Percentiles rank a stretch among this genome's conserved stretches.
Conservation (phyloP, 1,284 basidiomycete species). For the Malassezia sympodialis region DNA sequence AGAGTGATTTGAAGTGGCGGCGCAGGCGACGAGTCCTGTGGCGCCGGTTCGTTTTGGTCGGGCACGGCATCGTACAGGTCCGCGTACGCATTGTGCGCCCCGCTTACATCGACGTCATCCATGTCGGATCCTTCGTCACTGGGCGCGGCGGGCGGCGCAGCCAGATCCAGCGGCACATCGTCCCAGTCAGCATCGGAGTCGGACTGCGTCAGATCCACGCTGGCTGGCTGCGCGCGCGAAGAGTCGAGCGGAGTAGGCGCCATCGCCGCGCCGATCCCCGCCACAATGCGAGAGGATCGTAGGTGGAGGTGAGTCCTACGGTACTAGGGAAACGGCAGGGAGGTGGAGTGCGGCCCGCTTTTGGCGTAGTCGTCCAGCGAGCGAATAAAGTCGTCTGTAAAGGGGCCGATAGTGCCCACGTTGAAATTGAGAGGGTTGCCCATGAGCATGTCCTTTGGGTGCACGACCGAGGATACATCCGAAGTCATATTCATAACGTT, state of each 20-base stretch:
- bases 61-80: constrained; percentile 31
- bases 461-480: background rate
- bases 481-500: background rate
- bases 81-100: constrained; percentile 18
- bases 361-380: constrained; percentile 3
- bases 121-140: constrained; percentile 21
- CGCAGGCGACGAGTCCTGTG: background rate
- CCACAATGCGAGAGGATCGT: background rate
- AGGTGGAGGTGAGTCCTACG: background rate
- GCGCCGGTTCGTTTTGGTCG: constrained; percentile 22
- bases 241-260: background rate
- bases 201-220: background rate
- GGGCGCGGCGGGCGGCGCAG: constrained; percentile 3
- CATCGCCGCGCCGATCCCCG: background rate
- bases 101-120: constrained; percentile 31
- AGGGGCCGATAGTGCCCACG: background rate
- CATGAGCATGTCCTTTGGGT: background rate
- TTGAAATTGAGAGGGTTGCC: background rate
- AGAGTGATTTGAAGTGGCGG: constrained; percentile 22
- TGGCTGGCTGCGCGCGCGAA: background rate
- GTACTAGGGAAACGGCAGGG: background rate
- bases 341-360: background rate
- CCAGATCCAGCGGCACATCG: background rate
- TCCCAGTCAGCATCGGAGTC: background rate
- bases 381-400: constrained; percentile 12